Evolutionary conservation across 164 flowering plant genomes (phyloP), one percentile per base, ranked within the genome.

Genomic region (Hamamelis virginiana): DNA sequence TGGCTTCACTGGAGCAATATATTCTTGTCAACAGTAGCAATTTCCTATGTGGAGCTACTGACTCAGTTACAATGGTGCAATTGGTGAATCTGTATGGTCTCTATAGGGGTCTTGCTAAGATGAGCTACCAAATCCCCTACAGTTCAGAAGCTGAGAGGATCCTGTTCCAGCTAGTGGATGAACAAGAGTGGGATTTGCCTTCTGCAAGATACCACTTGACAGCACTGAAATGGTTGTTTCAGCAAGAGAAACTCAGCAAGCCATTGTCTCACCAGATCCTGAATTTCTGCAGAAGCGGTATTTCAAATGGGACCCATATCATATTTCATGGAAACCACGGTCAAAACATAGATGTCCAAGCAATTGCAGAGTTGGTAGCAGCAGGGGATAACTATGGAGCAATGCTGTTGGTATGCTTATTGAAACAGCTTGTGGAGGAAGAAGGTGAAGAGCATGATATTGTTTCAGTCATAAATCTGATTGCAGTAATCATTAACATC

Each of bases 1-100:
- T 95, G 75, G 87, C 92, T 70, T 89, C 97, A 28, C 74, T 92
- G 69, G 99, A 95, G 78, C 95, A 90, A 48, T 92, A 89, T 80
- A 85, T 95, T 78, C 81, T 92, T 38, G 81, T 86, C 55, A 92
- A 91, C 75, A 69, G 78, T 55, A 73, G 72, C 67, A 77, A 82
- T 52, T 66, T 82, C 52, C 66, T 73, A 12, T 47, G 19, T 59
- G 78, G 80, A 59, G 58, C 69, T 18, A 65, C 76, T 60, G 75
- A 78, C 66, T 78, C 85, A 18, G 57, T 58, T 8, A 53, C 78
- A 28, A 53, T 83, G 52, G 67, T 71, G 51, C 77, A 71, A 51
- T 64, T 91, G 66, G 80, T 92, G 56, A 86, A 82, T 84, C 82
- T 91, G 28, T 95, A 92, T 81, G 82, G 91, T 62, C 80, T 90